Percentiles rank a stretch among this genome's conserved stretches.
Conservation (phyloP, 2,329 filamentous ascomycete genomes). For the Metarhizium humberi region DNA sequence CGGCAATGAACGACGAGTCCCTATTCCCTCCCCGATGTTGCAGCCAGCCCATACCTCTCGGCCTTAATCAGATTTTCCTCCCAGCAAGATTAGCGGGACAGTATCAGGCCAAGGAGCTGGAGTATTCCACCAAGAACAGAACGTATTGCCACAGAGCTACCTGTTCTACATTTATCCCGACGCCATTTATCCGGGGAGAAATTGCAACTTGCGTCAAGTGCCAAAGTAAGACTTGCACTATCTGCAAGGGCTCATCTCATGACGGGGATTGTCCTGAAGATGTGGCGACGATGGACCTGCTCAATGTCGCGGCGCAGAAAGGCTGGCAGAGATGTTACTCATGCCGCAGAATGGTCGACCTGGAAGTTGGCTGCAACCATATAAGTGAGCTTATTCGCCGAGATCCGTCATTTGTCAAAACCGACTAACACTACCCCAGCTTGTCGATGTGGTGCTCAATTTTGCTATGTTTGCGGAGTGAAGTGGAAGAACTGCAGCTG, state of each 20-base stretch:
- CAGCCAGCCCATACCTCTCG: constrained; percentile 27
- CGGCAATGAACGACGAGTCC: constrained; percentile 36
- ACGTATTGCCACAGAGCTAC: constrained; percentile 38
- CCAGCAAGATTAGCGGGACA: constrained; percentile 18
- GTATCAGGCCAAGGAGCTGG: constrained; percentile 36
- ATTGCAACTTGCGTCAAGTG: constrained; percentile 35
- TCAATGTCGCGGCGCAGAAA: constrained; percentile 29
- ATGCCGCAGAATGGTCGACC: constrained; percentile 39
- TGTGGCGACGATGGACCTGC: constrained; percentile 24
- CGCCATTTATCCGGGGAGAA: constrained; percentile 18
- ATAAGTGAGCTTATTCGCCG: constrained; percentile 35
- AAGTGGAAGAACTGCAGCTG: constrained; percentile 32
- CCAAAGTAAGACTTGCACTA: constrained; percentile 31
- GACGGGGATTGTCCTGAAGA: constrained; percentile 38
- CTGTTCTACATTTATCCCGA: constrained; percentile 39
- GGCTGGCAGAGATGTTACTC: constrained; percentile 42
- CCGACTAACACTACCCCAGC: constrained; percentile 16
- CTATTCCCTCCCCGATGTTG: constrained; percentile 50
- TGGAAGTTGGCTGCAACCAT: constrained; percentile 42
- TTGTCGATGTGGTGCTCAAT: constrained; percentile 36
- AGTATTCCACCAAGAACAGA: constrained; percentile 36
- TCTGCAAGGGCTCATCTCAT: constrained; percentile 40
- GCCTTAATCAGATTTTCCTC: constrained; percentile 25
- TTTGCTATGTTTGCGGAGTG: constrained; percentile 38
- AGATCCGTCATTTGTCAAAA: neutral